A percentile compares a stretch with the other conserved stretches of the same genome.
phyloP scores from a whole-genome alignment of 371 early-diverging fungal species.

The Coemansia sp. region DNA sequence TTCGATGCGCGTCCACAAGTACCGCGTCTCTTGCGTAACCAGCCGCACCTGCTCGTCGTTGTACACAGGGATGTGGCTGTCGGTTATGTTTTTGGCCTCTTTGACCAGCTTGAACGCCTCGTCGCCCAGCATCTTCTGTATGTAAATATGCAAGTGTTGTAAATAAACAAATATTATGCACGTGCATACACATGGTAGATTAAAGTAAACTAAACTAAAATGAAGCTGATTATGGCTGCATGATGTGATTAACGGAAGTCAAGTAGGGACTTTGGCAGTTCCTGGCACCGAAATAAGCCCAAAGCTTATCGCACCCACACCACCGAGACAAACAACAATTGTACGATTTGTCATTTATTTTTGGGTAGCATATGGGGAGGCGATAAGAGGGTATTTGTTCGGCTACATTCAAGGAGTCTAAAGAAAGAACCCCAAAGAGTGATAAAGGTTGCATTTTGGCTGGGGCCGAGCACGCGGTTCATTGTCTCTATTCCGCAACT shows the following conservation, averaged over 20 bases:
- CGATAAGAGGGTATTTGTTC: background rate
- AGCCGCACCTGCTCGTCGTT: slow-evolving; percentile 81
- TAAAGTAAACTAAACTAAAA: background rate
- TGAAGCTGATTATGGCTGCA: no score
- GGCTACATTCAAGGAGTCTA: background rate
- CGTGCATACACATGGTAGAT: background rate
- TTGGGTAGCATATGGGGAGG: no score
- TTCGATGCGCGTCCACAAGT: slow-evolving; percentile 58
- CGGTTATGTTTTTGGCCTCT: slow-evolving; percentile 75
- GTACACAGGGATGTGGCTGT: slow-evolving; percentile 74
- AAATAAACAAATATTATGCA: background rate
- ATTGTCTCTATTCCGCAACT: no score
- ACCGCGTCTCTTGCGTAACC: slow-evolving; percentile 73
- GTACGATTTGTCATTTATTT: no score
- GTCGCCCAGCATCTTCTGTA: slow-evolving; percentile 66
- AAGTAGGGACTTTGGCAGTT: no score
- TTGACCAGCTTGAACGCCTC: slow-evolving; percentile 76
- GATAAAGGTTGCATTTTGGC: no score
- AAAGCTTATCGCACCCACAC: no score
- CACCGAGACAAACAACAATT: no score
- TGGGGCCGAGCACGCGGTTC: no score
- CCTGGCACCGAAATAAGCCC: no score
- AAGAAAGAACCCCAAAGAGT: background rate
- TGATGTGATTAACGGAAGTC: no score
- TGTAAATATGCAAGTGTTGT: background rate